A percentile compares a stretch with the other conserved stretches of the same genome.
These are phyloP conservation scores for Suillus plorans DNA, from an alignment of 768 basidiomycete genomes.

Conservation along the genomic window DNA sequence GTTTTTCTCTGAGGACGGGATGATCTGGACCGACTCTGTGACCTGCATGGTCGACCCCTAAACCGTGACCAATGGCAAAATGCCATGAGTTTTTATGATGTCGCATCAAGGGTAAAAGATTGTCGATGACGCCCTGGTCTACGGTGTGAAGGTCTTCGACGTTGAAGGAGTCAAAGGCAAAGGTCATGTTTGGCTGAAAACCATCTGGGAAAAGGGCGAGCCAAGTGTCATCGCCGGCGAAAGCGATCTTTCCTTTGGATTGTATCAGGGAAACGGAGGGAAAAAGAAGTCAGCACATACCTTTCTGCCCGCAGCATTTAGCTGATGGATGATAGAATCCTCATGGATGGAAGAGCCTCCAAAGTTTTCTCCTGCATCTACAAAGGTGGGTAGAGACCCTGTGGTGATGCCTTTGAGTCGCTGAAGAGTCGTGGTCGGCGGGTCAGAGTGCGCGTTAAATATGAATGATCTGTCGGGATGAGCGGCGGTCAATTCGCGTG, in stretches of 20 bases:
- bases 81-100: constrained; percentile 59
- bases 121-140: constrained; percentile 82
- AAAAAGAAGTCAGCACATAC: constrained; percentile 36
- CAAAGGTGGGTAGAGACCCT: constrained; percentile 92
- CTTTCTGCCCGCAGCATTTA: constrained; percentile 56
- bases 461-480: constrained; percentile 77
- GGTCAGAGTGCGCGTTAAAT: constrained; percentile 89
- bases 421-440: constrained; percentile 93
- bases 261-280: constrained; percentile 7
- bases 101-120: constrained; percentile 79
- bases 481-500: constrained; percentile 61
- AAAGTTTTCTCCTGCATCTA: constrained; percentile 93
- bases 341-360: constrained; percentile 84
- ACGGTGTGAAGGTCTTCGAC: constrained; percentile 98
- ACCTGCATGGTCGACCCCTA: constrained; percentile 96
- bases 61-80: constrained; percentile 86
- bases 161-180: constrained; percentile 95
- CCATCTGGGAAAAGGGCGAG: constrained; percentile 79
- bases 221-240: constrained; percentile 99
- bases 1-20: constrained; percentile 80
- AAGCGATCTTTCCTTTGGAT: constrained; percentile 57
- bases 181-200: constrained; percentile 71
- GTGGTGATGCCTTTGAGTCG: constrained; percentile 94
- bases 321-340: constrained; percentile 83
- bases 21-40: constrained; percentile 92